Evolutionary conservation across 1,284 basidiomycete genomes (phyloP).

Genomic region (Entoloma clypeatum): DNA sequence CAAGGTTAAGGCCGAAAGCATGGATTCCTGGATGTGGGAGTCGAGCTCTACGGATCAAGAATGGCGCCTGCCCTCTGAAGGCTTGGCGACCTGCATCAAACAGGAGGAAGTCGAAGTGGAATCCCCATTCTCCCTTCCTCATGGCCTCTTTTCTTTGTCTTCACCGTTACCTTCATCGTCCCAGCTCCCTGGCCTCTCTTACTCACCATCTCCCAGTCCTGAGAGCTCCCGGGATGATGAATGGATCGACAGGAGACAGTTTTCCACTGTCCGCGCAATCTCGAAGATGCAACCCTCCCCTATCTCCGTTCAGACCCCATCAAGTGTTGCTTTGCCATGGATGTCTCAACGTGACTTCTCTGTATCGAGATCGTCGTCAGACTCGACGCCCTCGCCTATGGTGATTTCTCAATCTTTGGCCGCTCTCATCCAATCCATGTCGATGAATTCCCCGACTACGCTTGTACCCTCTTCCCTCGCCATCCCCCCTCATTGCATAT

Average conservation of each 20-base stretch:
- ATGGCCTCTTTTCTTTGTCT: constrained; percentile 15
- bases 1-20: constrained; percentile 40
- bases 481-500: constrained; percentile 32
- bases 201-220: constrained; percentile 20
- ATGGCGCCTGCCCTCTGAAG: constrained; percentile 23
- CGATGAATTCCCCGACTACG: constrained; percentile 31
- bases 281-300: constrained; percentile 32
- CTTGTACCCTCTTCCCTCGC: constrained; percentile 23
- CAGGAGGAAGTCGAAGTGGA: constrained; percentile 42
- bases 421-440: constrained; percentile 35
- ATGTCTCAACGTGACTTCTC: constrained; percentile 15
- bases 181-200: constrained; percentile 25
- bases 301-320: constrained; percentile 16
- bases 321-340: constrained; percentile 15
- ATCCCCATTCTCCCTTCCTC: constrained; percentile 25
- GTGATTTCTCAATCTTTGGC: constrained; percentile 28
- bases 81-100: constrained; percentile 33
- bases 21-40: constrained; percentile 51
- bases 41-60: constrained; percentile 19
- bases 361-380: constrained; percentile 14
- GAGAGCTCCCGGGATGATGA: constrained; percentile 18
- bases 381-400: constrained; percentile 19
- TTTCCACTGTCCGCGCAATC: constrained; percentile 31
- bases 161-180: constrained; percentile 26
- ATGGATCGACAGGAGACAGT: constrained; percentile 16